These are phyloP conservation scores for Coemansia sp. DNA, from an alignment of 192 early-diverging fungal species.

Conservation along the genomic window DNA sequence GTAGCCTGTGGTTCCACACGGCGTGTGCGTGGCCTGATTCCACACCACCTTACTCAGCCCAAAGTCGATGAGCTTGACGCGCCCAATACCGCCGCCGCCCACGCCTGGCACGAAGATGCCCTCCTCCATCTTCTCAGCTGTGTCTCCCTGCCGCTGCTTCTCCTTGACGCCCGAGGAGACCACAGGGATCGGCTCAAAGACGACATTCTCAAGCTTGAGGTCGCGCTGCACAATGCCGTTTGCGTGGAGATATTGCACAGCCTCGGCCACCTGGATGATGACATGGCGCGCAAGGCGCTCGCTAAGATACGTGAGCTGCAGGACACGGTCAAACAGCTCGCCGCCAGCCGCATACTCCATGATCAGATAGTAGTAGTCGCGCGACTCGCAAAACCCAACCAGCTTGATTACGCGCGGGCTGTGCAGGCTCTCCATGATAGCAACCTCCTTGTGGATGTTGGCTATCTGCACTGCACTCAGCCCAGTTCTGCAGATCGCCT, in stretches of 20 bases:
- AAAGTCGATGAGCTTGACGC: conserved; percentile 87
- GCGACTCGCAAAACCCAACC: conserved; percentile 73
- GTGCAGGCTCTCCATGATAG: conserved; percentile 77
- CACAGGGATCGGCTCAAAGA: conserved; percentile 71
- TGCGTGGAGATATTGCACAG: conserved; percentile 80
- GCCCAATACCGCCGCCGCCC: conserved; percentile 81
- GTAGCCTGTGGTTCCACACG: conserved; percentile 91
- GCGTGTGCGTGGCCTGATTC: conserved; percentile 81
- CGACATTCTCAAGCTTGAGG: conserved; percentile 92
- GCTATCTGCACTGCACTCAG: conserved; percentile 73
- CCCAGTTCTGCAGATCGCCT: conserved; percentile 75
- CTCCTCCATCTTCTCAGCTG: conserved; percentile 68
- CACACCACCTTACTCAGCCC: conserved; percentile 85
- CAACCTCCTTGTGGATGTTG: conserved; percentile 85
- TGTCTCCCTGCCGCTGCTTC: conserved; percentile 59
- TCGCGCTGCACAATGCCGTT: conserved; percentile 88
- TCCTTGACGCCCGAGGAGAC: conserved; percentile 53
- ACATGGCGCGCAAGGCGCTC: conserved; percentile 78
- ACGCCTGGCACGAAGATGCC: conserved; percentile 69
- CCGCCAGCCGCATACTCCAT: conserved; percentile 86
- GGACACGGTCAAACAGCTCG: conserved; percentile 87
- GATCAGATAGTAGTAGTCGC: conserved; percentile 72
- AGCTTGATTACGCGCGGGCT: conserved; percentile 78
- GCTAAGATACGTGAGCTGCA: conserved; percentile 77
- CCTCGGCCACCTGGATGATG: conserved; percentile 83